phyloP scores from a whole-genome alignment of 2,329 filamentous ascomycete species.

The Penicillium paneum region DNA sequence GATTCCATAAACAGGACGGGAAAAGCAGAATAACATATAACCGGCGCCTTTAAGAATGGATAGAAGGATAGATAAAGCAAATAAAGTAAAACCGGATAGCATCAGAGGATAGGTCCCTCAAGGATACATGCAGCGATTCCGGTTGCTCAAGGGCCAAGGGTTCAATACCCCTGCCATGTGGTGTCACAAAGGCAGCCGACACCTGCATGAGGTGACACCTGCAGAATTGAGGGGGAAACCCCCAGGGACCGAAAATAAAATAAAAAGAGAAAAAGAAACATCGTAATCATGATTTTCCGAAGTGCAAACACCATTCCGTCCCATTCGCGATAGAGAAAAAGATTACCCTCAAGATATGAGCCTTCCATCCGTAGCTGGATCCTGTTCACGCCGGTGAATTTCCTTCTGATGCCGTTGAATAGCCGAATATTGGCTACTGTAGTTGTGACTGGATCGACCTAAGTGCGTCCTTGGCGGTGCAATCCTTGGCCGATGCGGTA shows the following conservation, averaged over 20 bases:
- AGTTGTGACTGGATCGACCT: background rate
- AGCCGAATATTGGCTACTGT: conserved; percentile 4
- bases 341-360: conserved; percentile 21
- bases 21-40: conserved; percentile 21
- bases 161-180: conserved; percentile 1
- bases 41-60: conserved; percentile 23
- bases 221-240: conserved; percentile 4
- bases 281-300: conserved; percentile 26
- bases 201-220: conserved; percentile 1
- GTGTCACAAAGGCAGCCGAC: conserved; percentile 5
- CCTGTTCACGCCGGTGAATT: conserved; percentile 18
- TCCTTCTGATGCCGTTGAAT: conserved; percentile 3
- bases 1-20: conserved; percentile 1
- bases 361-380: conserved; percentile 24
- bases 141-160: background rate
- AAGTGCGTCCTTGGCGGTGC: conserved; percentile 28
- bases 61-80: conserved; percentile 22
- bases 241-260: conserved; percentile 6
- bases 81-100: conserved; percentile 13
- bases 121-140: background rate
- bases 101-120: background rate
- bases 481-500: conserved; percentile 54
- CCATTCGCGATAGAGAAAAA: conserved; percentile 19
- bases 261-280: conserved; percentile 15
- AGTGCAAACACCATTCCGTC: conserved; percentile 21